These are phyloP conservation scores for Penicillium concentricum DNA, from an alignment of 2,329 filamentous ascomycete species.

Conservation along the genomic window DNA sequence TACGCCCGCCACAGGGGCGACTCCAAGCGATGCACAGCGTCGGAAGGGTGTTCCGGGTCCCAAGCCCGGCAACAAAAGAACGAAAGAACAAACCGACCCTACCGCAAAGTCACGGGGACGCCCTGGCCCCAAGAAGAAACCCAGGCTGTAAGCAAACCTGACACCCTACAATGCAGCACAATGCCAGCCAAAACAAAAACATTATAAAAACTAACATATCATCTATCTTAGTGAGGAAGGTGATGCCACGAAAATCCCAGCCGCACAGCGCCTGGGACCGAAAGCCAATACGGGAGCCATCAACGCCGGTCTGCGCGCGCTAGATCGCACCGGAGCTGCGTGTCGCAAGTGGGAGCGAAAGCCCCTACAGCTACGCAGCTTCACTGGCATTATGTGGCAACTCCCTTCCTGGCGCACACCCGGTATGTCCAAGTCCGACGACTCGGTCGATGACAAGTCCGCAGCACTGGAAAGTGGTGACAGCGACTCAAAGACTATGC, in stretches of 20 bases:
- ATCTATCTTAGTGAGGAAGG: conserved; percentile 48
- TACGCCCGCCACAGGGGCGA: conserved; percentile 41
- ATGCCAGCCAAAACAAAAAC: not conserved
- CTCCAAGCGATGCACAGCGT: conserved; percentile 55
- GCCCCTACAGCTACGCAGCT: conserved; percentile 81
- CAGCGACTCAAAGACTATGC: conserved; percentile 57
- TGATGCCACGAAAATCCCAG: conserved; percentile 40
- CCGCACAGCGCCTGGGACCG: conserved; percentile 79
- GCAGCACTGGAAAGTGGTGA: conserved; percentile 56
- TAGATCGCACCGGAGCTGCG: conserved; percentile 87
- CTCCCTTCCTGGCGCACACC: conserved; percentile 75
- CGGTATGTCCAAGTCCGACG: conserved; percentile 41
- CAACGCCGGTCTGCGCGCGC: conserved; percentile 90
- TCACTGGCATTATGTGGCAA: conserved; percentile 82
- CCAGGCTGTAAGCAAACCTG: conserved; percentile 72
- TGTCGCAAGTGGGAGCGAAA: conserved; percentile 90
- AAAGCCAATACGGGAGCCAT: conserved; percentile 97
- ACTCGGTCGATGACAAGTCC: conserved; percentile 60
- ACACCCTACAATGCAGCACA: not conserved
- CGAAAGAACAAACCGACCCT: conserved; percentile 41
- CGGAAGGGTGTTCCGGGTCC: conserved; percentile 74
- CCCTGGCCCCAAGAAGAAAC: conserved; percentile 95
- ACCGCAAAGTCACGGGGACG: conserved; percentile 68
- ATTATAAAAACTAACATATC: not conserved
- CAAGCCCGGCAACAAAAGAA: conserved; percentile 63